Conservation (phyloP, 2,329 filamentous ascomycete genomes). For the Sclerotinia glacialis region DNA sequence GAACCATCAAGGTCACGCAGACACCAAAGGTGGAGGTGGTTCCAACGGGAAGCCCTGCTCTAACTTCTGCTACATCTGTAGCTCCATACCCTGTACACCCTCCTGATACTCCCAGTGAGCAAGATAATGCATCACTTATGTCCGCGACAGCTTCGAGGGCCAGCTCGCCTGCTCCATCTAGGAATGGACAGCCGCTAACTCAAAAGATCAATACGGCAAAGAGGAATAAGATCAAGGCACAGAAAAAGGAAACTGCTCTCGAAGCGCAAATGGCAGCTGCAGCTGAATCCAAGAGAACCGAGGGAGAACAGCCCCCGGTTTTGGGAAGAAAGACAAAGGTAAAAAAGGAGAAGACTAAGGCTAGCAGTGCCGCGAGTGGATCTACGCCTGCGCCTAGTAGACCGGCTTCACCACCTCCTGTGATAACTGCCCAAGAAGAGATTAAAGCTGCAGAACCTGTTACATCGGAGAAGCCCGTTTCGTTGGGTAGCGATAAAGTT, state of each 20-base stretch:
- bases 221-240: conserved; percentile 71
- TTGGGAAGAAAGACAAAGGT: conserved; percentile 81
- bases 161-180: conserved; percentile 66
- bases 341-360: conserved; percentile 64
- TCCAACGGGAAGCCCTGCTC: conserved; percentile 38
- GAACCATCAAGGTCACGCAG: conserved; percentile 68
- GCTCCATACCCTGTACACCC: conserved; percentile 44
- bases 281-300: conserved; percentile 43
- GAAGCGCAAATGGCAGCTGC: conserved; percentile 53
- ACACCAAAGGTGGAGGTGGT: conserved; percentile 61
- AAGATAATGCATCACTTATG: conserved; percentile 70
- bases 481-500: conserved; percentile 21
- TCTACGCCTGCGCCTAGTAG: conserved; percentile 35
- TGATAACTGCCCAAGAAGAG: conserved; percentile 21
- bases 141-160: conserved; percentile 71
- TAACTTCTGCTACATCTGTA: conserved; percentile 39
- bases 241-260: conserved; percentile 59
- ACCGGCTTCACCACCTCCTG: conserved; percentile 32
- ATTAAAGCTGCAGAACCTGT: not conserved
- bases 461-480: conserved; percentile 5
- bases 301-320: conserved; percentile 64
- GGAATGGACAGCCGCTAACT: conserved; percentile 58
- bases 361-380: conserved; percentile 36
- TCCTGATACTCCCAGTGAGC: conserved; percentile 74
- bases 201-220: conserved; percentile 67